Evolutionary conservation across 2,329 filamentous ascomycete species (phyloP).

Genomic region (Magnaporthiopsis poae): DNA sequence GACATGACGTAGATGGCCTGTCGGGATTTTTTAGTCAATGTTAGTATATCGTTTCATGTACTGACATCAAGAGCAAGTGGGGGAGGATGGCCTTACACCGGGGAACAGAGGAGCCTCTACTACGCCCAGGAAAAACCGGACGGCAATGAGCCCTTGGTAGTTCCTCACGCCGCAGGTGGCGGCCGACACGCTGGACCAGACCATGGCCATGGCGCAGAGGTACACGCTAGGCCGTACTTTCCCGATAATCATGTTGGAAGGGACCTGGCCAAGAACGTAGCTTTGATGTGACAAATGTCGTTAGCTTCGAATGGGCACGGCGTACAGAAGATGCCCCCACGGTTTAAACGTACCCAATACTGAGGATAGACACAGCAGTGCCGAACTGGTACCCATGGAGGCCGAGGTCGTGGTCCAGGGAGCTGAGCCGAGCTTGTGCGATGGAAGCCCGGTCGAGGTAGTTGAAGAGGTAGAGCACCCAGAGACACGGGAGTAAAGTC

Average conservation of each 20-base stretch:
- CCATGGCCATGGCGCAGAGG: constrained; percentile 47
- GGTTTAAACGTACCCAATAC: constrained; percentile 31
- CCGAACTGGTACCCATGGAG: constrained; percentile 20
- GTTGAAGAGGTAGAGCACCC: constrained; percentile 6
- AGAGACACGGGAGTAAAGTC: constrained; percentile 4
- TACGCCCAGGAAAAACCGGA: constrained; percentile 58
- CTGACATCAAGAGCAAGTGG: constrained; percentile 31
- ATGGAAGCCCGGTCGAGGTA: constrained; percentile 5
- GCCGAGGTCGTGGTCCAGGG: constrained; percentile 35
- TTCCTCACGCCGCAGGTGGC: constrained; percentile 37
- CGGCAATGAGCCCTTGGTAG: constrained; percentile 51
- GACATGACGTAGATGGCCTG: constrained; percentile 31
- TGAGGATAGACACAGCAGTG: constrained; percentile 41
- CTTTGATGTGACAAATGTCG: constrained; percentile 14
- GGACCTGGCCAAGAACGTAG: constrained; percentile 34
- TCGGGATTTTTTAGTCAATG: constrained; percentile 14
- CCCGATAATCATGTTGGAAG: constrained; percentile 34
- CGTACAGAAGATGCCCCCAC: background rate
- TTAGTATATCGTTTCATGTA: background rate
- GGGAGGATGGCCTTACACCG: constrained; percentile 27
- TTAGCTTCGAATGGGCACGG: background rate
- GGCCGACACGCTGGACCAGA: constrained; percentile 38
- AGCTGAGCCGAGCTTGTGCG: constrained; percentile 32
- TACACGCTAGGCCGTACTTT: constrained; percentile 18
- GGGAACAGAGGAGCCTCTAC: constrained; percentile 61